Base-by-base conservation (phyloP, 1,284 basidiomycete genomes). In the Trichosporon sp. region DNA sequence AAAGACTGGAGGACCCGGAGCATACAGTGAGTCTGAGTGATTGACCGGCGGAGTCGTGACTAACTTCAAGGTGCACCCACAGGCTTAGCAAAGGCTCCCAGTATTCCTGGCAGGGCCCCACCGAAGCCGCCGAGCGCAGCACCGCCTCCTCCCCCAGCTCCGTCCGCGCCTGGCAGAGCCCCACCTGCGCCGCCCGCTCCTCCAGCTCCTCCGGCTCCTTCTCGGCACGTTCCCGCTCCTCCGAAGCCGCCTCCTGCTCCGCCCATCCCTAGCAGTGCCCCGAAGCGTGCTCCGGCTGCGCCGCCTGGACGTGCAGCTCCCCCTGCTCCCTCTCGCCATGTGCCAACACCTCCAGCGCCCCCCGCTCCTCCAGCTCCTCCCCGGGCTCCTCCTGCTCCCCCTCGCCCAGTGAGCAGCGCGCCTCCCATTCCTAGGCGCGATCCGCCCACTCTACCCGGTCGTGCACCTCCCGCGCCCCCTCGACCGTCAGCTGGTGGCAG, bases 391-490 rank as follows among this genome's bases (percentile, higher is more conserved):
- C 37, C 68, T n/a, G 60, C 14, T 73, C 86, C 90, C 3, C 89
- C 90, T 1, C 80, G 84, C 1, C 82, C 91, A 56, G 87, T 89
- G 4, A 58, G 46, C 25, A 36, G 56, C 6, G 56, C 61, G 19
- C 19, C 32, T 27, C 1, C 70, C 56, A 67, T 67, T 19, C 63
- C 68, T 87, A 84, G 13, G 89, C 85, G 77, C 85, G 89, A 13
- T 88, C 89, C 14, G 77, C 89, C 85, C 5, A 90, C 85, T 73
- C 86, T 64, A 88, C 9, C 89, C 89, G 2, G 80, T 83, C 4
- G 82, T 89, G 46, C 59, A 19, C 34, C 66, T 16, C 37, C 56
- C 3, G 32, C 56, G 7, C 56, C 56, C 5, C 56, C 32, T 21
- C 32, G 56, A 10, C 56, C 56, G 13, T 87, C 89, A 5, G 34